Evolutionary conservation across 805 yeast genomes (phyloP).

Genomic region (Metschnikowia hibisci): DNA sequence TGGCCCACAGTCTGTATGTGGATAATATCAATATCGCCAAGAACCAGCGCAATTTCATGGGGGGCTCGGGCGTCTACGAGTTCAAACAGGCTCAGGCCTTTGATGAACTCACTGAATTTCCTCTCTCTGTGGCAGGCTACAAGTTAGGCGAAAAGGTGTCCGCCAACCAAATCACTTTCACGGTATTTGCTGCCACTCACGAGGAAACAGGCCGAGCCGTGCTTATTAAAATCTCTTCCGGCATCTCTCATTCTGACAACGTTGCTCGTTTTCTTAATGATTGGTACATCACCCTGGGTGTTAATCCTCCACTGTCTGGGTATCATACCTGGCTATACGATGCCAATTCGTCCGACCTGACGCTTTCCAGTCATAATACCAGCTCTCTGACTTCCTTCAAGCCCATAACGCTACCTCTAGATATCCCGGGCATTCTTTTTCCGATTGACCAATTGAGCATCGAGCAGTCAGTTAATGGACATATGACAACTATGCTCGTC

Average conservation of each 20-base stretch:
- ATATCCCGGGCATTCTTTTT: constrained; percentile 27
- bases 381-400: background rate
- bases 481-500: constrained; percentile 17
- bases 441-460: constrained; percentile 22
- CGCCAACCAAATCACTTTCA: constrained; percentile 9
- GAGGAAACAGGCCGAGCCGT: constrained; percentile 14
- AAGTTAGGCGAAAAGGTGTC: constrained; percentile 19
- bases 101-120: constrained; percentile 15
- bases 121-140: constrained; percentile 23
- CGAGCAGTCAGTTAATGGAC: constrained; percentile 3
- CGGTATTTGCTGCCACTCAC: constrained; percentile 20
- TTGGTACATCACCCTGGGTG: constrained; percentile 31
- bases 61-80: constrained; percentile 11
- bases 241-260: constrained; percentile 18
- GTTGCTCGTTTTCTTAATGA: constrained; percentile 31
- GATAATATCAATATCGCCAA: constrained; percentile 23
- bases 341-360: background rate
- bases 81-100: constrained; percentile 7
- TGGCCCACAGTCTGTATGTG: constrained; percentile 24
- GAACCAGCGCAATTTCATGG: constrained; percentile 20
- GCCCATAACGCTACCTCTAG: constrained; percentile 27
- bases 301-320: constrained; percentile 16
- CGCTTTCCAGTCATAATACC: background rate
- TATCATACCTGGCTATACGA: constrained; percentile 5
- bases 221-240: constrained; percentile 25